Percentiles rank a stretch among this genome's conserved stretches.
Conservation (phyloP, 75 land plant genomes). For the Gnetum montanum region DNA sequence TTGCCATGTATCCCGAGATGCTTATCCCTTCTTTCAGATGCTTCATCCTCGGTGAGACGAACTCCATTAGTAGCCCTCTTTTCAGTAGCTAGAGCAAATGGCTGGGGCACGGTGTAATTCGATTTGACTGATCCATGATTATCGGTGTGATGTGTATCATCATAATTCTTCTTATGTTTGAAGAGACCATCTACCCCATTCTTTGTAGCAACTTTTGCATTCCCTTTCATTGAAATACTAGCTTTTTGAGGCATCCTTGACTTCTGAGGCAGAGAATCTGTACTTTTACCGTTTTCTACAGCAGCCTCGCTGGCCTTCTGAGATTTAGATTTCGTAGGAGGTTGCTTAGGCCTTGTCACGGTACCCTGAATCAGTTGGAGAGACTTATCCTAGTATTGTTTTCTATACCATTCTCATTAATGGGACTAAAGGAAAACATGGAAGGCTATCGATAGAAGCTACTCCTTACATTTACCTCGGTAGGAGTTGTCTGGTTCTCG, state of each 20-base stretch:
- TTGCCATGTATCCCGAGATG: background rate
- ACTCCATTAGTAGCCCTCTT: conserved; percentile 54
- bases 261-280: background rate
- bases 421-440: background rate
- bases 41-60: conserved; percentile 22
- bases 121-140: conserved; percentile 12
- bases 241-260: background rate
- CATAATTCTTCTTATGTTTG: conserved; percentile 1
- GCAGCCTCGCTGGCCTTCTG: background rate
- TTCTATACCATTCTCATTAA: background rate
- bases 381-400: background rate
- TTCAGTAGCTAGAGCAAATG: conserved; percentile 79
- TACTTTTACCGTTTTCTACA: background rate
- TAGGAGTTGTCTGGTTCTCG: background rate
- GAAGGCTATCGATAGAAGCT: background rate
- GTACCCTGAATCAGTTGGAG: background rate
- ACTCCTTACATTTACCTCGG: background rate
- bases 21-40: conserved; percentile 8
- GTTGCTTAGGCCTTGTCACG: background rate
- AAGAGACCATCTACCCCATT: background rate
- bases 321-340: background rate
- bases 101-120: conserved; percentile 62
- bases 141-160: background rate
- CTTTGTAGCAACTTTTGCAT: background rate
- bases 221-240: background rate